Conservation (phyloP, 1,284 basidiomycete species). For the Inonotus obliquus region DNA sequence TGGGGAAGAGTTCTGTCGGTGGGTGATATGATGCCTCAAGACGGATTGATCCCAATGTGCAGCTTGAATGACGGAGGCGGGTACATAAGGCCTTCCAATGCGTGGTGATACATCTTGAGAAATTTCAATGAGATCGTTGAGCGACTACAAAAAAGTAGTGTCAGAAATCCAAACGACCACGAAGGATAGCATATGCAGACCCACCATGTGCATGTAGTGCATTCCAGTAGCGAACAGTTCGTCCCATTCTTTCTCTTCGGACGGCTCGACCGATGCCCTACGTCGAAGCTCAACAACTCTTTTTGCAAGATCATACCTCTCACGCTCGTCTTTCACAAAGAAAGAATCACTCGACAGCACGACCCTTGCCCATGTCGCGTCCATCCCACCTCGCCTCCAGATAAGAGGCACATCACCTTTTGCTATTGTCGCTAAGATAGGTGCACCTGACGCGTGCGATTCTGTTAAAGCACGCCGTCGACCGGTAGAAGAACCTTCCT, state of each 20-base stretch:
- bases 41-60: conserved; percentile 75
- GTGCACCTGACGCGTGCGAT: conserved; percentile 20
- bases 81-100: conserved; percentile 66
- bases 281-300: conserved; percentile 72
- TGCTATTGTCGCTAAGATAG: not conserved
- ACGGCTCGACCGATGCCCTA: conserved; percentile 37
- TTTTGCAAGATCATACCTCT: conserved; percentile 77
- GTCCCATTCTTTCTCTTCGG: conserved; percentile 65
- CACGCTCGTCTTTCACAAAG: conserved; percentile 76
- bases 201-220: conserved; percentile 86
- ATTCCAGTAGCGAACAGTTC: conserved; percentile 76
- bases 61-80: conserved; percentile 62
- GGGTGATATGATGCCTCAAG: conserved; percentile 53
- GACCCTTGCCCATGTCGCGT: conserved; percentile 67
- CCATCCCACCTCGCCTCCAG: conserved; percentile 64
- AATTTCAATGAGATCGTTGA: conserved; percentile 73
- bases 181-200: not conserved
- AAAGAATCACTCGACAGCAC: conserved; percentile 77
- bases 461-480: conserved; percentile 20
- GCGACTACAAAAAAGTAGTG: conserved; percentile 39
- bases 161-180: not conserved
- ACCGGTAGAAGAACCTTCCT: conserved; percentile 14
- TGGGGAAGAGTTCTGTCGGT: conserved; percentile 28
- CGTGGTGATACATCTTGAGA: conserved; percentile 69
- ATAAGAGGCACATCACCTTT: conserved; percentile 39